Evolutionary conservation across 148 eudicot genomes (phyloP), one percentile per base, ranked within the genome.

Genomic region (Rhododendron molle): DNA sequence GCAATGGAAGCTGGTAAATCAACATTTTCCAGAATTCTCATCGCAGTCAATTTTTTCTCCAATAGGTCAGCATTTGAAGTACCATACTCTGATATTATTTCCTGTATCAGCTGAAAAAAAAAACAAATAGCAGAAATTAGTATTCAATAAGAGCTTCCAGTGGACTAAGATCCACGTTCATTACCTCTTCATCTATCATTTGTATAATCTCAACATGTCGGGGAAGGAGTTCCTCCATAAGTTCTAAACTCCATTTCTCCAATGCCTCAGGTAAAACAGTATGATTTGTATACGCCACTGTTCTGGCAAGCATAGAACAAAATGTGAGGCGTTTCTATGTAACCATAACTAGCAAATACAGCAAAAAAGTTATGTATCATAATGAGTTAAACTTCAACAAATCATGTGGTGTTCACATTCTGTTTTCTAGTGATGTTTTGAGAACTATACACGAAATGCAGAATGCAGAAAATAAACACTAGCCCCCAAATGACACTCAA

Each of bases 241-340:
- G 93, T 62, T 95, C 98, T 83, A 92, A 93, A 88, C 98, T 96
- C 99, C 99, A 96, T 89, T 96, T 96, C 90, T 96, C 99, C 90
- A 96, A 86, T 81, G 99, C 99, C 88, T 96, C 99, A 36, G 99
- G 99, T 84, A 96, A 89, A 83, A 96, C 99, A 26, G 99, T 95
- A 87, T 96, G 99, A 88, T 95, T 96, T 86, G 99, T 95, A 88
- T 96, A 96, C 72, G 99, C 99, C 87, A 96, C 96, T 80, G 98
- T 94, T 90, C 99, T 96, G 93, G 60, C 76, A 86, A 56, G n/a
- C 67, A 78, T 74, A 67, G 10, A 60, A 34, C 43, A 81, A 34
- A 69, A 80, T 21, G 44, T 85, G 67, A 81, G 86, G 80, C 76
- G 58, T 56, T 78, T 69, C 38, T 28, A 26, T 26, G 67, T 62